phyloP scores from a whole-genome alignment of 768 basidiomycete species.

The Galerina marginata region DNA sequence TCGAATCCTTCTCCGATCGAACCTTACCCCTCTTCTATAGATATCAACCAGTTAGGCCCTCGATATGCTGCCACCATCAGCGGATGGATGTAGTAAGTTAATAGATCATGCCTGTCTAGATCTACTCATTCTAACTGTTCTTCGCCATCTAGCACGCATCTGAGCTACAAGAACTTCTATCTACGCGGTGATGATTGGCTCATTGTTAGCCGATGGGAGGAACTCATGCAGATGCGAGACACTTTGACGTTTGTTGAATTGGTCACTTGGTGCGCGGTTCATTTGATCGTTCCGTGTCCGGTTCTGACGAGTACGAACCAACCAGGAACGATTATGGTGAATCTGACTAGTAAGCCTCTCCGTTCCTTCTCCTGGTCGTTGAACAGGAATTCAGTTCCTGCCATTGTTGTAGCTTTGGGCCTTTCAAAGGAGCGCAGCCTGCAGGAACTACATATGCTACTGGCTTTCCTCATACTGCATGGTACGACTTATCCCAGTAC shows the following conservation, averaged over 20 bases:
- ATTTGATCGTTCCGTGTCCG: background rate
- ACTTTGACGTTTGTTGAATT: slow-evolving; percentile 64
- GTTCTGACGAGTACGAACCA: background rate
- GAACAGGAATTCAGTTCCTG: background rate
- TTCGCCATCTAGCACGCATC: slow-evolving; percentile 47
- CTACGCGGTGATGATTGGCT: slow-evolving; percentile 73
- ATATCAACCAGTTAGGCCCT: slow-evolving; percentile 47
- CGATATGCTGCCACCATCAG: slow-evolving; percentile 53
- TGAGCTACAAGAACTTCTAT: slow-evolving; percentile 67
- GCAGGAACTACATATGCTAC: slow-evolving; percentile 48
- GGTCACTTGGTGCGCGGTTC: slow-evolving; percentile 59
- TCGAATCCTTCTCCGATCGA: background rate
- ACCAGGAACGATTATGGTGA: slow-evolving; percentile 78
- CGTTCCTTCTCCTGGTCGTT: background rate
- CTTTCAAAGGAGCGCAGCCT: slow-evolving; percentile 57
- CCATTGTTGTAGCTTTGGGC: slow-evolving; percentile 49
- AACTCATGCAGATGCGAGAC: slow-evolving; percentile 63
- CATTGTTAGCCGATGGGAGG: slow-evolving; percentile 73
- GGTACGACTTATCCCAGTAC: slow-evolving; percentile 67
- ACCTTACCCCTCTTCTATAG: slow-evolving; percentile 26
- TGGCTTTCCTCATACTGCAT: slow-evolving; percentile 55
- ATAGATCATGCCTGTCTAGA: background rate
- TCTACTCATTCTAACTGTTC: background rate
- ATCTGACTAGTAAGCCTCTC: slow-evolving; percentile 60
- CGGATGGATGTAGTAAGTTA: slow-evolving; percentile 51